Base-by-base conservation (phyloP, 306 rosid species). In the Dryas drummondii region DNA sequence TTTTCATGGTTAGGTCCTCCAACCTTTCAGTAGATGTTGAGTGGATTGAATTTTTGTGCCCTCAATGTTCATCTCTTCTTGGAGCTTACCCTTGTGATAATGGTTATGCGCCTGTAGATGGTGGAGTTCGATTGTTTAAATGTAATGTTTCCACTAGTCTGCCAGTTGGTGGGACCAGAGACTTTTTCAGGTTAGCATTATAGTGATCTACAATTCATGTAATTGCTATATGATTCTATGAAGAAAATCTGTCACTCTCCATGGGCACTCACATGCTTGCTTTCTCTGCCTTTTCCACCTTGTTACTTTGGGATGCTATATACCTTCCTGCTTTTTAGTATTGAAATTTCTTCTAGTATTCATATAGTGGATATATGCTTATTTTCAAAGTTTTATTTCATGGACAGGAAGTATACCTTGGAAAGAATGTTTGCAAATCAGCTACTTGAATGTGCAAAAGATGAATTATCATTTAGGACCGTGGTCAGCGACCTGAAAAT, bases 381-480 rank as follows among this genome's bases (percentile, higher is more conserved):
- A 75, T 78, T 61, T 47, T 10, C 66, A 40, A n/a, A 65, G 40
- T 44, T 72, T 76, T 48, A 61, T 62, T 83, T 74, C 66, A 45
- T 76, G 44, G 51, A 61, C 92, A 90, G 99, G 83, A 74, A 85
- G 50, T 89, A 92, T 75, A 84, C 93, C 44, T n/a, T 86, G 86
- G 96, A 81, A 55, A 87, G 83, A 75, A 88, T 94, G 99, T 92
- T 90, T 53, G 88, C 89, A 19, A 82, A 73, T 84, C 94, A 84
- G 91, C 86, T 92, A 80, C 62, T 86, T 52, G 92, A 90, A 81
- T 83, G 84, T 82, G 93, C 97, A 66, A 84, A 79, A 56, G 96
- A 90, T 54, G 97, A 92, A 86, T 83, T 93, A 59, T 84, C 91
- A n/a, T 94, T 85, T 81, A 89, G 99, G 78, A 92, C 91, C n/a